Percentiles rank a stretch among this genome's conserved stretches.
These are phyloP conservation scores for Inga oerstediana DNA, from an alignment of 306 rosid genomes.

Conservation along the genomic window DNA sequence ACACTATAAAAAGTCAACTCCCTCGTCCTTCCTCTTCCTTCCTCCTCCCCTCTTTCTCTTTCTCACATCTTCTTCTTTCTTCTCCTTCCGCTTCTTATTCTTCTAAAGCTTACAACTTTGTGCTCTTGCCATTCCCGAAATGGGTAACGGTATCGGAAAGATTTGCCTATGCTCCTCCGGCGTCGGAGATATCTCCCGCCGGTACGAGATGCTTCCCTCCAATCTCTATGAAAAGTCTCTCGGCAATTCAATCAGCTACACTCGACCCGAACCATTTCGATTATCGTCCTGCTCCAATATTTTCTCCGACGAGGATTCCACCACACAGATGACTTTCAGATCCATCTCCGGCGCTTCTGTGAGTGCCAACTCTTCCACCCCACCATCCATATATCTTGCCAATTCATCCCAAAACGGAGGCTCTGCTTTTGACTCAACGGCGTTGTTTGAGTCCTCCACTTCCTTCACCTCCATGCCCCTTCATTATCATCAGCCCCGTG, in stretches of 20 bases:
- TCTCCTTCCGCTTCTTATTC: background rate
- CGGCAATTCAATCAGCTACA: conserved; percentile 65
- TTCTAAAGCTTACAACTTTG: conserved; percentile 24
- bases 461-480: conserved; percentile 68
- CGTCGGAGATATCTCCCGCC: conserved; percentile 58
- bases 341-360: conserved; percentile 77
- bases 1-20: conserved; percentile 51
- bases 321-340: conserved; percentile 49
- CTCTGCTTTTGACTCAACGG: conserved; percentile 51
- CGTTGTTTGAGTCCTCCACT: conserved; percentile 67
- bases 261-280: conserved; percentile 45
- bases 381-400: conserved; percentile 55
- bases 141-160: conserved; percentile 73
- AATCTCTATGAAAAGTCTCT: conserved; percentile 42
- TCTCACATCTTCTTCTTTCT: background rate
- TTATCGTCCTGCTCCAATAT: conserved; percentile 30
- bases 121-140: conserved; percentile 10
- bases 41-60: background rate
- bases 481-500: conserved; percentile 46
- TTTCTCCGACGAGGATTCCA: conserved; percentile 23
- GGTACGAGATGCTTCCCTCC: conserved; percentile 34
- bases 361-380: conserved; percentile 73
- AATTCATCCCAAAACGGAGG: conserved; percentile 42
- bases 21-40: conserved; percentile 20
- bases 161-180: conserved; percentile 48